Evolutionary conservation across 2,329 filamentous ascomycete genomes (phyloP), one percentile per base, ranked within the genome.

Genomic region (Cercospora beticola): DNA sequence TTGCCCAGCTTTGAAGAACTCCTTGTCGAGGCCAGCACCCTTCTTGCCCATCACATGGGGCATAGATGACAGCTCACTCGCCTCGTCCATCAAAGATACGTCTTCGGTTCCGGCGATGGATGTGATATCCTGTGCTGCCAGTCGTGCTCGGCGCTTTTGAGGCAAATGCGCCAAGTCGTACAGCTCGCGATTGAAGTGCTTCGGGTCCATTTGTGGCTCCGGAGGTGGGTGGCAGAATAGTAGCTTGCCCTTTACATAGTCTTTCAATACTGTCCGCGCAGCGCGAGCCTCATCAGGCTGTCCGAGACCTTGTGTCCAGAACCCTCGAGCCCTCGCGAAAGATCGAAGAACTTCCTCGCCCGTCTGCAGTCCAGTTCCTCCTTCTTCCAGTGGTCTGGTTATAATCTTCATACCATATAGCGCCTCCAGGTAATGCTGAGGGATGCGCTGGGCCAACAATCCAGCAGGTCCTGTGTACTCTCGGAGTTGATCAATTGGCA

Each of bases 161-260:
- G 94, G 94, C 3, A 98, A 86, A 77, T 97, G 92, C 0, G 86
- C 84, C 57, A 90, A 84, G 76, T 97, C 91, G 80, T 98, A 98
- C 4, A 98, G 88, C 68, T 96, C 94, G 61, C 85, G 84, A 82
- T 99, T 99, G 85, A 98, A 99, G 64, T 90, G 87, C 60, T 83
- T 82, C 0, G 88, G 83, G 74, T 97, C 91, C 46, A 91, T 87
- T 2, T 83, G 80, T 6, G 84, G 82, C 31, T 89, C 86, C 4
- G 82, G 82, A 0, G 94, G 94, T 4, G 95, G 94, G 75, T 94
- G 90, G 73, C 93, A 95, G 82, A 91, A 98, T 5, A 98, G 86
- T 0, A 99, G 87, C 82, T 97, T 98, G 71, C 95, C 95, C 78
- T 91, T 97, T 74, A 99, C 95, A 77, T 98, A 99, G 82, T 99